Evolutionary conservation across 2,329 filamentous ascomycete genomes (phyloP).

Genomic region (Calonectria leucothoes): DNA sequence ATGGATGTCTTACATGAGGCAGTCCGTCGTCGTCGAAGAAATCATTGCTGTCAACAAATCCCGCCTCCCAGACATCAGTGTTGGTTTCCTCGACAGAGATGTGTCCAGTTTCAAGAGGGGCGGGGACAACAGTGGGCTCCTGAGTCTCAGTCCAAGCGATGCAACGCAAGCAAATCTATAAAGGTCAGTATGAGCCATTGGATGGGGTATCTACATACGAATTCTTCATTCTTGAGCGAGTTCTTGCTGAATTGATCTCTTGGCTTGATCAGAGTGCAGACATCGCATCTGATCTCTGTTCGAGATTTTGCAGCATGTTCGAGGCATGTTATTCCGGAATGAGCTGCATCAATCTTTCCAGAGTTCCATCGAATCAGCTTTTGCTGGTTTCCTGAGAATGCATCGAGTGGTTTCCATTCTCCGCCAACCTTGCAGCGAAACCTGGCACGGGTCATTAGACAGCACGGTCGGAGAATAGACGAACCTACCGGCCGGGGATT

Average conservation of each 20-base stretch:
- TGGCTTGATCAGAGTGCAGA: constrained; percentile 45
- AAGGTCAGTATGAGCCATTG: constrained; percentile 12
- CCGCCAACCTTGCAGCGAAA: constrained; percentile 50
- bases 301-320: constrained; percentile 44
- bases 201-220: constrained; percentile 39
- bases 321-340: constrained; percentile 51
- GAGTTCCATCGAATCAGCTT: constrained; percentile 37
- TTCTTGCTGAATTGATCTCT: constrained; percentile 46
- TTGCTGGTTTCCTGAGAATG: constrained; percentile 49
- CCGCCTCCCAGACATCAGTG: constrained; percentile 19
- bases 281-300: constrained; percentile 44
- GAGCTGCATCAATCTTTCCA: constrained; percentile 40
- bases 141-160: constrained; percentile 51
- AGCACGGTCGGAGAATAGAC: too few relatives aligned
- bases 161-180: constrained; percentile 49
- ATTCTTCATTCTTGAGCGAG: constrained; percentile 40
- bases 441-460: constrained; percentile 32
- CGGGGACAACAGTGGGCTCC: constrained; percentile 46
- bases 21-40: constrained; percentile 41
- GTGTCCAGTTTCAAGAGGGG: constrained; percentile 47
- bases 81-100: constrained; percentile 45
- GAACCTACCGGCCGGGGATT: constrained; percentile 23
- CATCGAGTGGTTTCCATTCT: constrained; percentile 48
- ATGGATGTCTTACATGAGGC: constrained; percentile 30
- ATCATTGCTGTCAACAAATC: constrained; percentile 29